Evolutionary conservation across 805 yeast genomes (phyloP).

Genomic region (Candida silvicultrix): DNA sequence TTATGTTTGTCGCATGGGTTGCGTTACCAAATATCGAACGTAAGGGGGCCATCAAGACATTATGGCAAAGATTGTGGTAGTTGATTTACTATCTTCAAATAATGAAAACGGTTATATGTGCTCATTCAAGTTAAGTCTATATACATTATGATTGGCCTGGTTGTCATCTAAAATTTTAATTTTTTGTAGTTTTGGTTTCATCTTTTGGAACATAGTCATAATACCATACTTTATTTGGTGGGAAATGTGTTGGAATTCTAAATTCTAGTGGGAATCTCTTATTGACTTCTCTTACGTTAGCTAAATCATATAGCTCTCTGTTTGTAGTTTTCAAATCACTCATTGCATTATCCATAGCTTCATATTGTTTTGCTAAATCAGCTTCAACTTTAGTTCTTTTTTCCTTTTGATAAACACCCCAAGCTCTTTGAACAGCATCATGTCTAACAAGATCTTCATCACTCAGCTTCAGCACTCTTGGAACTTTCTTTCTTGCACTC

Average conservation of each 20-base stretch:
- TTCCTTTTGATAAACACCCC: slow-evolving; percentile 58
- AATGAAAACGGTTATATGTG: too few relatives aligned
- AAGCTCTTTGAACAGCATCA: slow-evolving; percentile 73
- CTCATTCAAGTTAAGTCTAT: too few relatives aligned
- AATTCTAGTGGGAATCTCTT: slow-evolving; percentile 75
- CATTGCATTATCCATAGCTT: slow-evolving; percentile 65
- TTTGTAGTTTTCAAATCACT: slow-evolving; percentile 49
- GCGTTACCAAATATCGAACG: slow-evolving; percentile 38
- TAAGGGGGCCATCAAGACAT: slow-evolving; percentile 12
- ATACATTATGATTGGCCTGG: too few relatives aligned
- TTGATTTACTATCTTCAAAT: too few relatives aligned
- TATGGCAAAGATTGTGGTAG: slow-evolving; percentile 21
- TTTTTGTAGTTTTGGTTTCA: not conserved
- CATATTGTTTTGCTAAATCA: slow-evolving; percentile 53
- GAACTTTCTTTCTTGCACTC: slow-evolving; percentile 84
- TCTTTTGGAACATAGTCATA: slow-evolving; percentile 33
- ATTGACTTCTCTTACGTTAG: slow-evolving; percentile 48
- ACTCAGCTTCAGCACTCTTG: slow-evolving; percentile 67
- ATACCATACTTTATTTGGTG: slow-evolving; percentile 79
- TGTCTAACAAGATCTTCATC: slow-evolving; percentile 84
- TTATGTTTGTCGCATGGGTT: slow-evolving; percentile 34
- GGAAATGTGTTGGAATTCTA: slow-evolving; percentile 85
- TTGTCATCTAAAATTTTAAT: too few relatives aligned
- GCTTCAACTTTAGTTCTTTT: slow-evolving; percentile 35
- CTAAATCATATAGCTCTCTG: slow-evolving; percentile 53